Evolutionary conservation across 306 rosid species (phyloP), one percentile per base, ranked within the genome.

Genomic region (Clitoria ternatea): DNA sequence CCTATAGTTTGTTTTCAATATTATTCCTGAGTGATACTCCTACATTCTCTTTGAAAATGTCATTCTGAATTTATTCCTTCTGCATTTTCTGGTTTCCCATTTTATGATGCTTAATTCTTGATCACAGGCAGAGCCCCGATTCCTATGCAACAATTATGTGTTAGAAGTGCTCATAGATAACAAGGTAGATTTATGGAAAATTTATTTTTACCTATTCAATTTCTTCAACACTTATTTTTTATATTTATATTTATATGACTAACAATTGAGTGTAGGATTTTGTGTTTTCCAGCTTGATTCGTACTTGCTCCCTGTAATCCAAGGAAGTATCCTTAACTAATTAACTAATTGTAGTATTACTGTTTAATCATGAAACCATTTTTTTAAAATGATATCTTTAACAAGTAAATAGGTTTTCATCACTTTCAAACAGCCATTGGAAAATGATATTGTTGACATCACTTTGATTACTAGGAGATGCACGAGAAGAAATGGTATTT

Each of bases 71-170:
- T 62, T 72, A 50, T 70, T 26, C 55, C 70, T 65, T 64, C 52
- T 55, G 75, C 45, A 54, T n/a, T 50, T 68, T 54, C 63, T 75
- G 39, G 43, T 80, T 69, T 29, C 50, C 22, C 67, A 23, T 20
- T 50, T 36, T 66, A 57, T 75, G 78, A 33, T 59, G 63, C 83
- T 67, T 36, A 43, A 65, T 66, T 33, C 61, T 70, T 62, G 67
- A 61, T 72, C 60, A 57, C 92, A 91, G 96, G 90, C 97, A 63
- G 97, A 91, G 83, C 96, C 97, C 19, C 76, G 97, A 79, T 91
- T 85, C 83, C 87, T 91, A 5, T 91, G 97, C 92, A 91, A 91
- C 79, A 91, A 85, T 77, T 91, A 86, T 77, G 45, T 91, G 88
- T 77, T 91, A 79, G 97, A 88, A 89, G 81, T 61, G 56, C 96